Percentiles rank a stretch among this genome's conserved stretches.
These are phyloP conservation scores for Rhododendron henanense DNA, from an alignment of 148 eudicot species.

Conservation along the genomic window DNA sequence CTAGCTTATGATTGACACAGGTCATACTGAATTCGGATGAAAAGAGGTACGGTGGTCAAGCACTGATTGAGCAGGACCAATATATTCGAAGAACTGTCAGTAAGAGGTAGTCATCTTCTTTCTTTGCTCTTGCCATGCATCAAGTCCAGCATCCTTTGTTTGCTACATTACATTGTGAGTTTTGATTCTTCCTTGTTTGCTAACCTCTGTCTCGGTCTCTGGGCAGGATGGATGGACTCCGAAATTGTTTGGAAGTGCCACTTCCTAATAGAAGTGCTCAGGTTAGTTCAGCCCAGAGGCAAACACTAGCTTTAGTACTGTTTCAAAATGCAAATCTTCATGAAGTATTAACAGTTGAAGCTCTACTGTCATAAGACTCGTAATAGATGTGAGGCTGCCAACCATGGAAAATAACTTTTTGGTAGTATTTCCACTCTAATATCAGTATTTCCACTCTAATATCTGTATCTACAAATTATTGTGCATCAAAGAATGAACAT, in stretches of 20 bases:
- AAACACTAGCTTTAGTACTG: neutral
- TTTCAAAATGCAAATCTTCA: neutral
- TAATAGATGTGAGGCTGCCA: neutral
- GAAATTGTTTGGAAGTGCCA: constrained; percentile 67
- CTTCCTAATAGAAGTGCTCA: constrained; percentile 92
- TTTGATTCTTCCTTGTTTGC: constrained; percentile 6
- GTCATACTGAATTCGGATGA: constrained; percentile 80
- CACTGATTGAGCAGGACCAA: constrained; percentile 45
- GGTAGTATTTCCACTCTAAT: neutral
- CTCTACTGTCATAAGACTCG: neutral
- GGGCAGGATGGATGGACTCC: constrained; percentile 75
- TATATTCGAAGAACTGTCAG: constrained; percentile 62
- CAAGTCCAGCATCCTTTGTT: neutral
- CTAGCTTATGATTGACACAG: constrained; percentile 29
- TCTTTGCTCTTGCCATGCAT: neutral
- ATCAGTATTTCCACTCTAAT: neutral
- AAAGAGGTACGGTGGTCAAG: constrained; percentile 81
- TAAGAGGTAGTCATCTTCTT: constrained; percentile 49
- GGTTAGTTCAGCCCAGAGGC: constrained; percentile 38
- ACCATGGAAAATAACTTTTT: neutral
- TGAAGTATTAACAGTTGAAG: neutral
- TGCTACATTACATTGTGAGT: neutral
- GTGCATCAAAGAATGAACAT: neutral
- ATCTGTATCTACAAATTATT: neutral
- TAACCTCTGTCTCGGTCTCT: neutral